These are phyloP conservation scores for Avena sativa DNA, from an alignment of 176 grass and related monocot genomes.

Conservation along the genomic window DNA sequence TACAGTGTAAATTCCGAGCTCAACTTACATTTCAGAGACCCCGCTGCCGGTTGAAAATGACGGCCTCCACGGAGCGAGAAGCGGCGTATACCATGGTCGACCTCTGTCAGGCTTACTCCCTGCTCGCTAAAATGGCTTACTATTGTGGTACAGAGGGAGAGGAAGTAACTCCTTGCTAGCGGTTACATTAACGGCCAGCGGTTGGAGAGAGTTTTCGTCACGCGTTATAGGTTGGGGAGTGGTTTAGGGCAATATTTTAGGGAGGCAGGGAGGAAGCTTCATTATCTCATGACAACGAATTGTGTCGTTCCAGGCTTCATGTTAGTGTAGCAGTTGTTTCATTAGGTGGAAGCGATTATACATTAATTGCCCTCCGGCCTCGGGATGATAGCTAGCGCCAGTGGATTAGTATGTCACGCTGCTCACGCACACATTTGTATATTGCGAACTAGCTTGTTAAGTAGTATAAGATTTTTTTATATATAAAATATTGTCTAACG, in stretches of 20 bases:
- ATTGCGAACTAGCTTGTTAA: too few relatives aligned
- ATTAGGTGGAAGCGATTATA: conserved; percentile 34
- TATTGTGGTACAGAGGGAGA: too few relatives aligned
- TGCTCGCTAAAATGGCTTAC: too few relatives aligned
- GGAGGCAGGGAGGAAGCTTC: neutral
- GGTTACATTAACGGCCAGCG: neutral
- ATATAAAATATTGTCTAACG: too few relatives aligned
- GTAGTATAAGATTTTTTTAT: too few relatives aligned
- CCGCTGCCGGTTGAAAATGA: too few relatives aligned
- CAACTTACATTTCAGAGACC: neutral
- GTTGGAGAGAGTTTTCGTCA: neutral
- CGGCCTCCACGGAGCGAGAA: too few relatives aligned
- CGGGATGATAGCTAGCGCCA: neutral
- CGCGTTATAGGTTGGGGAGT: conserved; percentile 7
- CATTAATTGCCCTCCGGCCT: neutral
- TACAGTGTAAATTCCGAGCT: neutral
- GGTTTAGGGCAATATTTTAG: conserved; percentile 40
- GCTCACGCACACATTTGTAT: neutral
- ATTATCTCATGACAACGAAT: neutral
- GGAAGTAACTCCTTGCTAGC: too few relatives aligned
- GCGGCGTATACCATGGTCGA: neutral
- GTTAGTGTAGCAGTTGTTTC: conserved; percentile 49
- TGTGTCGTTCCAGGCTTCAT: neutral
- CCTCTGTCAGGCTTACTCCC: neutral
- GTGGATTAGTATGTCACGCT: conserved; percentile 30